Evolutionary conservation across 495 filamentous ascomycete genomes (phyloP).

Genomic region (Hamigera avellanea): DNA sequence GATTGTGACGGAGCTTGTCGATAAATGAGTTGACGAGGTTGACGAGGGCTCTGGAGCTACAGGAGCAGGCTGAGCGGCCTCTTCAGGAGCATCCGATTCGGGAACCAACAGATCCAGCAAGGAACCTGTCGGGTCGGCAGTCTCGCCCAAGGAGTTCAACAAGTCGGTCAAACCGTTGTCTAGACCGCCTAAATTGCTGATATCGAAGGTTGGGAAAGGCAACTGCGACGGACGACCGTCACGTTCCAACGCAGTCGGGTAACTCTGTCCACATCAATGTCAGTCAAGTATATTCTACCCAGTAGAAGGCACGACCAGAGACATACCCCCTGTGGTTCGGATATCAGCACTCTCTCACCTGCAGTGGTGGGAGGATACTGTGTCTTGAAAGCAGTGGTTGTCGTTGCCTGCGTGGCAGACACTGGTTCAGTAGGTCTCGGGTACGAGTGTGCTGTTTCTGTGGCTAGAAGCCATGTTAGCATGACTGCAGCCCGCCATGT

Average conservation of each 20-base stretch:
- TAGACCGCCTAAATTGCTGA: no score
- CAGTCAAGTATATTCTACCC: no score
- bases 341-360: conserved; percentile 12
- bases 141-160: conserved; percentile 13
- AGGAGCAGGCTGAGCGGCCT: no score
- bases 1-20: no score
- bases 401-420: not conserved
- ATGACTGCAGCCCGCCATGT: conserved; percentile 14
- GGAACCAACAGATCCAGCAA: conserved; percentile 3
- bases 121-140: conserved; percentile 7
- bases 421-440: conserved; percentile 14
- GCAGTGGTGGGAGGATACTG: conserved; percentile 24
- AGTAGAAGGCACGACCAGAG: not conserved
- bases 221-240: conserved; percentile 27
- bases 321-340: conserved; percentile 24
- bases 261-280: conserved; percentile 21
- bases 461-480: conserved; percentile 28
- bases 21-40: no score
- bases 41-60: no score
- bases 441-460: conserved; percentile 15
- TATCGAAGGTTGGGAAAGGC: conserved; percentile 19
- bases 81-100: no score
- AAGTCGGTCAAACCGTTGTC: conserved; percentile 6
- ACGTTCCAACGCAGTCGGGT: conserved; percentile 27
- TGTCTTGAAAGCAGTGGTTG: conserved; percentile 16